Conservation (phyloP, 2,329 filamentous ascomycete genomes). For the Cercospora sojina region DNA sequence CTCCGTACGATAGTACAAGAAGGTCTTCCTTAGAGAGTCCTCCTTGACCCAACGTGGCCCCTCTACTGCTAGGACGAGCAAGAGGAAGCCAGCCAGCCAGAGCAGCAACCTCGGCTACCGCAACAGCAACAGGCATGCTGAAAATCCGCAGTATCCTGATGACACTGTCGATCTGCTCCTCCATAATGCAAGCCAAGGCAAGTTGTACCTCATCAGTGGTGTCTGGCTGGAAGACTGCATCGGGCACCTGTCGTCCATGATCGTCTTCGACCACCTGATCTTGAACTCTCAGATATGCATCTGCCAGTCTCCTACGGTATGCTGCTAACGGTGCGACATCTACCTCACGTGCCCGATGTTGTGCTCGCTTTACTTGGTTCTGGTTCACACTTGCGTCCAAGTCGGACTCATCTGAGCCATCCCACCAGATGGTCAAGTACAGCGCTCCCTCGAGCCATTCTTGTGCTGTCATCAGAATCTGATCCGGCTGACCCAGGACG, state of each 20-base stretch:
- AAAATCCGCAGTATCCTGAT: conserved; percentile 72
- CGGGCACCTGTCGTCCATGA: conserved; percentile 2
- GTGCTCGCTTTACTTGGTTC: conserved; percentile 37
- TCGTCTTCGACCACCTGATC: conserved; percentile 56
- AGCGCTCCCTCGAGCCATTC: conserved; percentile 92
- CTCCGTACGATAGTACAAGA: conserved; percentile 72
- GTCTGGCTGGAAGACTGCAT: conserved; percentile 67
- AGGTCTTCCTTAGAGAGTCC: conserved; percentile 76
- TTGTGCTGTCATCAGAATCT: conserved; percentile 73
- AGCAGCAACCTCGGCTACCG: conserved; percentile 80
- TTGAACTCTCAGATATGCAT: conserved; percentile 65
- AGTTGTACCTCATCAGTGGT: conserved; percentile 74
- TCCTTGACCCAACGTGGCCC: conserved; percentile 56
- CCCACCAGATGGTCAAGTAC: conserved; percentile 87
- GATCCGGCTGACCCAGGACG: conserved; percentile 70
- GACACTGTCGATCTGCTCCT: conserved; percentile 75
- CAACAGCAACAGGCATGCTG: conserved; percentile 76
- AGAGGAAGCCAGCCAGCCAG: conserved; percentile 76
- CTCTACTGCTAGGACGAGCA: conserved; percentile 51
- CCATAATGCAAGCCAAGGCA: conserved; percentile 75
- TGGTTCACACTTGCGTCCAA: conserved; percentile 47
- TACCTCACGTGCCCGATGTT: conserved; percentile 45
- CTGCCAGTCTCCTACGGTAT: conserved; percentile 71
- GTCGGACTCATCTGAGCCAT: conserved; percentile 65
- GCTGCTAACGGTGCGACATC: conserved; percentile 59